Conservation (phyloP, 2,329 filamentous ascomycete genomes). For the Neonectria punicea region DNA sequence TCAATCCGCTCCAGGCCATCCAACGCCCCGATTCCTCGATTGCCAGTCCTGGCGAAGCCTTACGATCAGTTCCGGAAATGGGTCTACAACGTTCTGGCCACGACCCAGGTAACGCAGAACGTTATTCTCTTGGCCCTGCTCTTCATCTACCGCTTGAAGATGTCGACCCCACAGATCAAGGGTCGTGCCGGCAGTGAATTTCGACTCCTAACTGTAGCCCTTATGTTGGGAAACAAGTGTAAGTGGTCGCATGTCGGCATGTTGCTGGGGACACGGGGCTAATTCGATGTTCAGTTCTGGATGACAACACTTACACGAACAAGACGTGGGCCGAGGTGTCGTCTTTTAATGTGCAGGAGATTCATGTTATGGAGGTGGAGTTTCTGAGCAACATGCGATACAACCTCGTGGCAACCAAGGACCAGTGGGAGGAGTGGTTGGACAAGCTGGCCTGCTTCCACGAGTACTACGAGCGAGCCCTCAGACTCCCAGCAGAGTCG, state of each 20-base stretch:
- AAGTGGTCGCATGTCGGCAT: slow-evolving; percentile 45
- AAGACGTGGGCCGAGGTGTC: slow-evolving; percentile 99
- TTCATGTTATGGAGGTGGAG: slow-evolving; percentile 99
- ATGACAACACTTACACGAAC: slow-evolving; percentile 99
- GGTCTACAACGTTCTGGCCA: slow-evolving; percentile 90
- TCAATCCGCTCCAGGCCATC: slow-evolving; percentile 60
- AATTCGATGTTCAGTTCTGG: slow-evolving; percentile 70
- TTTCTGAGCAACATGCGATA: slow-evolving; percentile 99
- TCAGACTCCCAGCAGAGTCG: slow-evolving; percentile 55
- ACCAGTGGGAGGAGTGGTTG: slow-evolving; percentile 91
- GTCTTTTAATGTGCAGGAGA: slow-evolving; percentile 90
- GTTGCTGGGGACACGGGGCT: slow-evolving; percentile 37
- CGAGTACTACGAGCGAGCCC: slow-evolving; percentile 81
- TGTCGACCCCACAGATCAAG: slow-evolving; percentile 86
- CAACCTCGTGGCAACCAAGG: slow-evolving; percentile 85
- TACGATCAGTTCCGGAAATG: slow-evolving; percentile 88
- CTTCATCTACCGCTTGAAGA: slow-evolving; percentile 94
- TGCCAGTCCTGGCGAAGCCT: slow-evolving; percentile 79
- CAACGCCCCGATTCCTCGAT: slow-evolving; percentile 56
- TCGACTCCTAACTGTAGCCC: slow-evolving; percentile 87
- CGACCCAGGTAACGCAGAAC: slow-evolving; percentile 96
- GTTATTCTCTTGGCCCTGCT: slow-evolving; percentile 90
- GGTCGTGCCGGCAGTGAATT: slow-evolving; percentile 95
- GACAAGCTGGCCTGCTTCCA: slow-evolving; percentile 83
- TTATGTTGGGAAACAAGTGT: slow-evolving; percentile 99